Percentiles rank a stretch among this genome's conserved stretches.
These are phyloP conservation scores for Solanum hybrid DNA, from an alignment of 305 asterid species.

Conservation along the genomic window DNA sequence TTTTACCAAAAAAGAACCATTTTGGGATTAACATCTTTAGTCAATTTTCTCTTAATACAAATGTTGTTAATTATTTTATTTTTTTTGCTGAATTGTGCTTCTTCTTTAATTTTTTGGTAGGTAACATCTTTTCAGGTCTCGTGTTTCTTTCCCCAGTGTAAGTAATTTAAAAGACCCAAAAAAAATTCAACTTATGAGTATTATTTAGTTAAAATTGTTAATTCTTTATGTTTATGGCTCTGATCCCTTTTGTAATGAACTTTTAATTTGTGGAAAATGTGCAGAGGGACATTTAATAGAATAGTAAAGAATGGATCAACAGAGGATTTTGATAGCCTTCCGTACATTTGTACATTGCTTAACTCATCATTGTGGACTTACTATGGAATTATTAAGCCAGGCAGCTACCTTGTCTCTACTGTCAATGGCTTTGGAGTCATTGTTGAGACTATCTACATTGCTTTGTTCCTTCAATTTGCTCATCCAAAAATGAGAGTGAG, in stretches of 20 bases:
- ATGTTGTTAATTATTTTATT: not conserved
- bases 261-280: not conserved
- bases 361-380: constrained; percentile 52
- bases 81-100: not conserved
- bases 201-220: not conserved
- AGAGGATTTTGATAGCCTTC: constrained; percentile 66
- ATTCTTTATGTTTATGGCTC: not conserved
- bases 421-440: constrained; percentile 56
- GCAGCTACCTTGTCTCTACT: constrained; percentile 55
- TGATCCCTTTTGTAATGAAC: not conserved
- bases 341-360: constrained; percentile 57
- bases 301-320: constrained; percentile 43
- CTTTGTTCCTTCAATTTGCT: constrained; percentile 46
- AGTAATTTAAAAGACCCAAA: constrained; percentile 7
- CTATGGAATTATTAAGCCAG: constrained; percentile 59
- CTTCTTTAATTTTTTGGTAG: constrained; percentile 19
- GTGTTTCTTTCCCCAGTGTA: constrained; percentile 79
- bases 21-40: not conserved
- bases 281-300: constrained; percentile 55
- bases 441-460: constrained; percentile 34
- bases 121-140: constrained; percentile 60
- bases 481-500: constrained; percentile 33
- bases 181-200: not conserved
- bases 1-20: not conserved
- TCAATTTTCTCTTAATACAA: not conserved